phyloP scores from a whole-genome alignment of 2,329 filamentous ascomycete species.

The Botrytis pseudocinerea region DNA sequence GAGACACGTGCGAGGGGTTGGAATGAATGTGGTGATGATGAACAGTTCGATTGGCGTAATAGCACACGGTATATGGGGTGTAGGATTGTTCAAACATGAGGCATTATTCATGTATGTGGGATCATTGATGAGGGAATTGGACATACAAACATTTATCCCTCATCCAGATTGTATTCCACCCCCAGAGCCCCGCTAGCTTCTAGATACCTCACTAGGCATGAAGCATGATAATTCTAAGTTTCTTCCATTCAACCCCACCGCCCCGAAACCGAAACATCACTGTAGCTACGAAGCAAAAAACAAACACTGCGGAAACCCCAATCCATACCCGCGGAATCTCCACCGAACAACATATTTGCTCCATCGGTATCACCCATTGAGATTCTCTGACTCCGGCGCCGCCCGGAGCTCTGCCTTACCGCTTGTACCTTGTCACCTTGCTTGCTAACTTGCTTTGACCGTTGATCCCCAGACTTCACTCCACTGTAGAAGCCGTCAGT shows the following conservation, averaged over 20 bases:
- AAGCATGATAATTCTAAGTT: not conserved
- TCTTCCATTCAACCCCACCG: not conserved
- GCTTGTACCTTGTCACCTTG: constrained; percentile 6
- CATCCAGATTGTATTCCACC: not conserved
- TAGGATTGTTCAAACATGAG: not conserved
- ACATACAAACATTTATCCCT: not conserved
- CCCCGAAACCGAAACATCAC: constrained; percentile 11
- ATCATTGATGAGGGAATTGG: not conserved
- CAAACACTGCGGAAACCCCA: not conserved
- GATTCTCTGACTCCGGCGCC: not conserved
- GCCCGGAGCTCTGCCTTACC: constrained; percentile 14
- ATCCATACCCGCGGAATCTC: not conserved
- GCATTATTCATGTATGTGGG: not conserved
- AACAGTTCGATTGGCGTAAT: not conserved
- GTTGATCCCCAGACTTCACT: constrained; percentile 3
- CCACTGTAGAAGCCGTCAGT: not conserved
- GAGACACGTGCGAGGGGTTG: not conserved
- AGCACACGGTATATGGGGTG: not conserved
- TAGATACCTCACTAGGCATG: not conserved
- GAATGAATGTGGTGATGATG: not conserved
- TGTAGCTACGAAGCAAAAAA: not conserved
- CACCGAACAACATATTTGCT: not conserved
- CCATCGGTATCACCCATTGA: constrained; percentile 3
- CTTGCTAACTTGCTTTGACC: not conserved
- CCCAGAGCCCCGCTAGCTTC: constrained; percentile 8